Base-by-base conservation (phyloP, 306 rosid genomes). In the Cucurbita ficifolia region DNA sequence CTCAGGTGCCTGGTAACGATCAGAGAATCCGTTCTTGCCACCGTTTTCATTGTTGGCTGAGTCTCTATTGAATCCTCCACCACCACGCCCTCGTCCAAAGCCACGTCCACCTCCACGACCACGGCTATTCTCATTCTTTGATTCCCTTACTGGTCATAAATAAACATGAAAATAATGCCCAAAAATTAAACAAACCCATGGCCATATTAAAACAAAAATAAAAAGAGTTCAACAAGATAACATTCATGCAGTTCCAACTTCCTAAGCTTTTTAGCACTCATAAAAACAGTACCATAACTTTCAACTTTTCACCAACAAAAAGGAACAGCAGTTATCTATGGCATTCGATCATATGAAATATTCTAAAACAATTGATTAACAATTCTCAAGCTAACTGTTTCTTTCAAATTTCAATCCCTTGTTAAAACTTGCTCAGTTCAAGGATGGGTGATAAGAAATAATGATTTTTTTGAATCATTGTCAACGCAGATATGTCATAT, bases 31-130 rank as follows among this genome's bases (percentile, higher is more conserved):
- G 70, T 76, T 79, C 50, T 46, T 64, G 38, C 36, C 58, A 4
- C 74, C 76, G 2, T 61, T 87, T 59, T 87, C 92, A 72, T 49
- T 74, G 61, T 68, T 87, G 58, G 46, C 52, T 17, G 80, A 77
- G 45, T 87, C 92, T 11, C 86, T 50, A 18, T 62, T 56, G 76
- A 77, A 85, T 57, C 82, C 84, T 24, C 86, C 80, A 24, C 85
- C 85, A 64, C 91, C 87, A 65, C 86, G 83, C 11, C 90, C 88
- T 39, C 87, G 86, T 1, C 83, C 78, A 75, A 19, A 78, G 8
- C 85, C 87, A 33, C 82, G 86, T 5, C 83, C 91, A 56, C 83
- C 78, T 0, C 88, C 86, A 42, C 84, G 88, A 7, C 88, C 87
- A 65, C 83, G 88, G 43, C 92, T 80, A 43, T 38, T 24, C 17